Evolutionary conservation across 495 filamentous ascomycete genomes (phyloP).

Genomic region (Beverwykella pulmonaria): DNA sequence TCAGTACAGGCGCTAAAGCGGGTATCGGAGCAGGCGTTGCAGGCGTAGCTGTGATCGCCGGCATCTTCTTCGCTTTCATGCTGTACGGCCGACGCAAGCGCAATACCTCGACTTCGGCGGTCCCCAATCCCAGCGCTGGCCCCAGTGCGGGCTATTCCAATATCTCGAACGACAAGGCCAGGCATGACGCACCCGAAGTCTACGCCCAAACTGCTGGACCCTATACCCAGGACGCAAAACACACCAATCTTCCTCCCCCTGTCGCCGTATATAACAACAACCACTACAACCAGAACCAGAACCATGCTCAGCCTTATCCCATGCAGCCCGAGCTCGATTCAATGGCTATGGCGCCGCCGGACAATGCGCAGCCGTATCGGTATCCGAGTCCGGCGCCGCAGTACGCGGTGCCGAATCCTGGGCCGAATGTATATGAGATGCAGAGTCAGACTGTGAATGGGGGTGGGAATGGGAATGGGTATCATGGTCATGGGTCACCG

Average conservation of each 20-base stretch:
- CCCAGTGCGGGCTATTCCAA: not conserved
- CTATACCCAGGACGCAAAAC: not conserved
- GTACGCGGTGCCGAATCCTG: not conserved
- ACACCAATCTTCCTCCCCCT: not conserved
- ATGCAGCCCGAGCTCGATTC: not conserved
- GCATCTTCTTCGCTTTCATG: not conserved
- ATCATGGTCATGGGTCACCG: not conserved
- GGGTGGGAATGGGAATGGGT: not conserved
- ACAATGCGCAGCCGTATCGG: not conserved
- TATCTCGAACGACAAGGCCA: not conserved
- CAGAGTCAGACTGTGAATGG: not conserved
- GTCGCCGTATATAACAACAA: not conserved
- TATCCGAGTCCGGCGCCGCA: not conserved
- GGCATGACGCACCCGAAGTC: no score
- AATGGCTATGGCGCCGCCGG: not conserved
- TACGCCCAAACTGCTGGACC: no score
- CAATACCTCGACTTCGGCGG: not conserved
- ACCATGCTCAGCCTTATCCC: not conserved
- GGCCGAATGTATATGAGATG: not conserved
- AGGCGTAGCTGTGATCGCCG: not conserved
- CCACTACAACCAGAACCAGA: not conserved
- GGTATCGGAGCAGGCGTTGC: constrained; percentile 4
- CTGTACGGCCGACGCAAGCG: constrained; percentile 1
- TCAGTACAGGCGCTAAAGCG: constrained; percentile 2
- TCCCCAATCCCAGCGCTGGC: not conserved